Conservation (phyloP, 768 basidiomycete species). For the Suillus luteus region DNA sequence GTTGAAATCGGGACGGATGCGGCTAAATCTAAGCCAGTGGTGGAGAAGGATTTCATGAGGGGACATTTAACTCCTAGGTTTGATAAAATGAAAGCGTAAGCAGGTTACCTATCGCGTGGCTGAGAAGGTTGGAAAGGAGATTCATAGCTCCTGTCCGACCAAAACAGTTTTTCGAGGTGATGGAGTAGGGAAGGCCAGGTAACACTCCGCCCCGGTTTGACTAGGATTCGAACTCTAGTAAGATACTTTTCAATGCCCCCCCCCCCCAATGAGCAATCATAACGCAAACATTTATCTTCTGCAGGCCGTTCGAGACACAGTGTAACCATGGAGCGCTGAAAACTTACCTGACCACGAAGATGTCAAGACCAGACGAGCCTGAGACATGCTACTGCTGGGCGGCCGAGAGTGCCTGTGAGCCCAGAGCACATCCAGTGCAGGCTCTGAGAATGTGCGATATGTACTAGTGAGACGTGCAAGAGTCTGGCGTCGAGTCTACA, state of each 20-base stretch:
- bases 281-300: neutral
- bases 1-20: neutral
- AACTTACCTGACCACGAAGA: neutral
- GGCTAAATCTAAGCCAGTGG: neutral
- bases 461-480: neutral
- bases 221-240: neutral
- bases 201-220: neutral
- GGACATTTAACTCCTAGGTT: neutral
- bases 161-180: neutral
- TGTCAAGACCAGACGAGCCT: neutral
- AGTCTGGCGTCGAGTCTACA: neutral
- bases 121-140: neutral
- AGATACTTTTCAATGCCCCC: neutral
- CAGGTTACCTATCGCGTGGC: neutral
- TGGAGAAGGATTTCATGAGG: conserved; percentile 2
- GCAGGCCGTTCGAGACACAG: neutral
- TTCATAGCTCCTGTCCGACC: neutral
- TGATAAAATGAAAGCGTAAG: neutral
- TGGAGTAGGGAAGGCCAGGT: neutral
- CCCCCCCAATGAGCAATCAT: neutral
- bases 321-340: neutral
- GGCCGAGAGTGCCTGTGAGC: neutral
- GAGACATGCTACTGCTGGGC: neutral
- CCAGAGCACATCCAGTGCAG: conserved; percentile 1
- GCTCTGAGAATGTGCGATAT: conserved; percentile 4